Conservation (phyloP, 129 eudicot genomes). For the Arctium minus region DNA sequence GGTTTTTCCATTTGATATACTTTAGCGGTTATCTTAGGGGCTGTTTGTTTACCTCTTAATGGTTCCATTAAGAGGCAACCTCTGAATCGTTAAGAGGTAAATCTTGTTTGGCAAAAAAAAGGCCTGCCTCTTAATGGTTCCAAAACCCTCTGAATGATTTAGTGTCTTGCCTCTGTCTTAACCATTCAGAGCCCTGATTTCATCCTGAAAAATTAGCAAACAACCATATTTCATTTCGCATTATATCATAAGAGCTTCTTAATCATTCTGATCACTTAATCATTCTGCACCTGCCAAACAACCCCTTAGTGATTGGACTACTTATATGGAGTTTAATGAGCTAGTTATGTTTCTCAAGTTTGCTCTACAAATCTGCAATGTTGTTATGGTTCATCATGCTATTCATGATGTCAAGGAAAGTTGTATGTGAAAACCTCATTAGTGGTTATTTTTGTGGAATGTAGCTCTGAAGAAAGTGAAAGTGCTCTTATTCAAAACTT, state of each 20-base stretch:
- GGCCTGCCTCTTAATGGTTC: background rate
- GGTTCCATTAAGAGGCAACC: too few species aligned
- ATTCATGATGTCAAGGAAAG: constrained; percentile 3
- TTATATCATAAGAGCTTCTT: too few species aligned
- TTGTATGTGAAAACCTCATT: background rate
- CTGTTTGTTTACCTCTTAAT: too few species aligned
- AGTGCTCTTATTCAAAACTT: constrained; percentile 57
- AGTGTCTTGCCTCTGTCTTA: too few species aligned
- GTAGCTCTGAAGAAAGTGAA: constrained; percentile 59
- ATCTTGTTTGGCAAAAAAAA: too few species aligned
- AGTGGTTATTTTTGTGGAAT: constrained; percentile 3
- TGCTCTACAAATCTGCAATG: background rate
- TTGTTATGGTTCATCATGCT: constrained; percentile 14
- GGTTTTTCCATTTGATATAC: background rate
- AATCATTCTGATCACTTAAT: too few species aligned
- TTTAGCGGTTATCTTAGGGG: background rate
- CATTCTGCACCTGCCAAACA: too few species aligned
- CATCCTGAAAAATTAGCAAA: too few species aligned
- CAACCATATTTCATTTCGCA: too few species aligned
- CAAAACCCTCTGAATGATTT: too few species aligned
- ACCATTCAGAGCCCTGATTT: too few species aligned
- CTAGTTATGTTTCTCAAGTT: background rate
- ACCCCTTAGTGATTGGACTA: background rate
- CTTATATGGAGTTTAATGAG: background rate
- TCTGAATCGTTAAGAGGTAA: too few species aligned